These are phyloP conservation scores for Esteya vermicola DNA, from an alignment of 2,329 filamentous ascomycete genomes.

Conservation along the genomic window DNA sequence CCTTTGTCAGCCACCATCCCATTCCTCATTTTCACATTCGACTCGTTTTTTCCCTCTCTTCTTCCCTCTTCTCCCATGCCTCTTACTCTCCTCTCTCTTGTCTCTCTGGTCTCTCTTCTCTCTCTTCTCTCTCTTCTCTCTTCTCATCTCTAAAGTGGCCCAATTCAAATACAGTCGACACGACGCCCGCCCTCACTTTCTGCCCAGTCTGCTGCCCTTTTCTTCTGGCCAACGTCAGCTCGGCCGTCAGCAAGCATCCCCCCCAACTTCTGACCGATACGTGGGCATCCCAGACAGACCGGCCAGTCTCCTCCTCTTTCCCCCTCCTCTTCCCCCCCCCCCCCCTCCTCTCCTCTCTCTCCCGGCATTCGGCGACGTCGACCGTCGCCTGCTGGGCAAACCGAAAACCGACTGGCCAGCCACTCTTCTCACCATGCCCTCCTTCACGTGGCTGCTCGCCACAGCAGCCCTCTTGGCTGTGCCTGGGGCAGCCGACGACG, in stretches of 20 bases:
- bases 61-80: too few species aligned
- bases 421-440: slow-evolving; percentile 15
- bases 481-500: slow-evolving; percentile 18
- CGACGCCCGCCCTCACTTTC: neutral
- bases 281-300: too few species aligned
- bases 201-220: slow-evolving; percentile 7
- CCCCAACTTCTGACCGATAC: too few species aligned
- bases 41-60: neutral
- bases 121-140: neutral
- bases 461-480: slow-evolving; percentile 16
- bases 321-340: neutral
- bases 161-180: neutral
- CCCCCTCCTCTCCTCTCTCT: neutral
- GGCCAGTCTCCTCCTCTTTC: too few species aligned
- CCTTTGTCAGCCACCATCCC: too few species aligned
- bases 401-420: too few species aligned
- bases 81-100: neutral
- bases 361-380: neutral
- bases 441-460: slow-evolving; percentile 17
- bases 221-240: neutral
- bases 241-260: too few species aligned
- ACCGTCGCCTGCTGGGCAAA: too few species aligned
- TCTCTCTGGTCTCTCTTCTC: neutral
- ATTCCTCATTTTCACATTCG: neutral
- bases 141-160: neutral